A percentile compares a stretch with the other conserved stretches of the same genome.
These are phyloP conservation scores for Fusarium papillatum DNA, from an alignment of 2,329 filamentous ascomycete species.

Conservation along the genomic window DNA sequence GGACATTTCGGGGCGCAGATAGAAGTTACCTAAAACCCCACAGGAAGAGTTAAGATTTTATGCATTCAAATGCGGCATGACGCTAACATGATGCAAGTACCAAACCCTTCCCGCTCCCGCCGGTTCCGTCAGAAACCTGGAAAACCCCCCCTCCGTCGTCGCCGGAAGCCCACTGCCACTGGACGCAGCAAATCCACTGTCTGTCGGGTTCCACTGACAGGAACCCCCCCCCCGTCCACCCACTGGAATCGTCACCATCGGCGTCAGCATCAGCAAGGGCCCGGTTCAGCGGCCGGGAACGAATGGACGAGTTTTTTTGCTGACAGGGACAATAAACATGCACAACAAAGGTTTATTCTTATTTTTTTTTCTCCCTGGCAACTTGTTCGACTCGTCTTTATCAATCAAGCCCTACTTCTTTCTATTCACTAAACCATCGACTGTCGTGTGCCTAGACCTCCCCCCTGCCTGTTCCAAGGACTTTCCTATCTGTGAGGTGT, in stretches of 20 bases:
- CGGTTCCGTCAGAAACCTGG: constrained; percentile 23
- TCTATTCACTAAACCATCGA: background rate
- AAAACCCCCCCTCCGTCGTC: constrained; percentile 2
- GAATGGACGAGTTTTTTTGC: background rate
- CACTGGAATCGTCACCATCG: constrained; percentile 10
- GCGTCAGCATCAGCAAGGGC: background rate
- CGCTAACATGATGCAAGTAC: constrained; percentile 28
- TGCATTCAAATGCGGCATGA: background rate
- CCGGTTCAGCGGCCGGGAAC: background rate
- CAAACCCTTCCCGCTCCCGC: constrained; percentile 18
- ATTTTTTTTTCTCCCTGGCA: background rate
- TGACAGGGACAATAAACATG: constrained; percentile 4
- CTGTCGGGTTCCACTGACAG: constrained; percentile 1
- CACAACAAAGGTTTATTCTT: background rate
- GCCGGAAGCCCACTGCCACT: constrained; percentile 19
- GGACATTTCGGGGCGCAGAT: constrained; percentile 7
- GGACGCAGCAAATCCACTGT: background rate
- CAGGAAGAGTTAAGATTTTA: constrained; percentile 19
- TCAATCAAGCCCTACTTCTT: background rate
- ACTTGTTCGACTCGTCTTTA: background rate
- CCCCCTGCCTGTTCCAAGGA: constrained; percentile 3
- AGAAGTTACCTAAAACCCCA: constrained; percentile 6
- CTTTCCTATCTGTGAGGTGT: constrained; percentile 26
- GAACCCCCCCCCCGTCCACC: background rate
- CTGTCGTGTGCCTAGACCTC: background rate